Conservation (phyloP, 352 stramenopile genomes). For the Thraustotheca clavata region DNA sequence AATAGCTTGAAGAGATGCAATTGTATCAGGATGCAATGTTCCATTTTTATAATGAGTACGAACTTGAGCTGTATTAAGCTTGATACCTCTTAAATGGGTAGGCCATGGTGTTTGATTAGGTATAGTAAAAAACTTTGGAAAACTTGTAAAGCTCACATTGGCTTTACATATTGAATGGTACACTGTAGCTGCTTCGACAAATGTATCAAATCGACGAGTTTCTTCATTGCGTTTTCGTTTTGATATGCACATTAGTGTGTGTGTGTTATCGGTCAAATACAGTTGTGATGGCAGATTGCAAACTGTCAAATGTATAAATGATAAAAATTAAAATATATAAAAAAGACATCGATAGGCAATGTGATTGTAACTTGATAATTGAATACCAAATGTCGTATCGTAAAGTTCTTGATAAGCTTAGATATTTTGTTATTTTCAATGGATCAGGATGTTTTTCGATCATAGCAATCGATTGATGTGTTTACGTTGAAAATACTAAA, state of each 20-base stretch:
- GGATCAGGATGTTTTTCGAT: too few relatives aligned
- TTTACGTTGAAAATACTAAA: too few relatives aligned
- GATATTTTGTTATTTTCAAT: too few relatives aligned
- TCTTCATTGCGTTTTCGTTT: neutral
- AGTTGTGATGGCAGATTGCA: neutral
- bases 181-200: constrained; percentile 15
- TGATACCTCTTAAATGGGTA: constrained; percentile 1
- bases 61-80: constrained; percentile 22
- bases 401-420: too few relatives aligned
- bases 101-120: constrained; percentile 7
- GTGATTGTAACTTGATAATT: too few relatives aligned
- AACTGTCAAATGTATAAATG: too few relatives aligned
- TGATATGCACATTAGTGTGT: neutral
- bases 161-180: constrained; percentile 3
- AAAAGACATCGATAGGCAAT: too few relatives aligned
- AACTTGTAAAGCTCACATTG: constrained; percentile 7
- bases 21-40: constrained; percentile 15
- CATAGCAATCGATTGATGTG: too few relatives aligned
- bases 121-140: constrained; percentile 20
- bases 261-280: neutral
- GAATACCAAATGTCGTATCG: too few relatives aligned
- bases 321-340: too few relatives aligned
- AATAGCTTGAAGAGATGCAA: neutral
- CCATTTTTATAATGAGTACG: constrained; percentile 20
- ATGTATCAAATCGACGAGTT: constrained; percentile 3